Evolutionary conservation across 1,284 basidiomycete species (phyloP), one percentile per base, ranked within the genome.

Genomic region (Ustilago sp.): DNA sequence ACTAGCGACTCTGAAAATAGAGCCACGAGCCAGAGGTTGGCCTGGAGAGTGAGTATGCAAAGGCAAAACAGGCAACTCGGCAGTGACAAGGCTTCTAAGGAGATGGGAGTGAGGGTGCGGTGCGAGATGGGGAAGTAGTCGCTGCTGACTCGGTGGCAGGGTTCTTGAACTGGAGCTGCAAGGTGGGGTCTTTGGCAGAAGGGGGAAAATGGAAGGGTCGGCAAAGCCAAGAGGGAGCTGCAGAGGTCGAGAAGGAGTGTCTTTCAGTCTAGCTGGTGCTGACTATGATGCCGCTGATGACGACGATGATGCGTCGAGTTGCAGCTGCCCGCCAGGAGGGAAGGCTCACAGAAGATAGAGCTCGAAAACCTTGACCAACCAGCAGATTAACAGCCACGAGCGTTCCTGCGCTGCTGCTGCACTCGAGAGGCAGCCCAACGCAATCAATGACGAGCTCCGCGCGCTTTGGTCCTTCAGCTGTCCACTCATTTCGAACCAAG

Each of bases 301-400:
- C 59, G 59, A 60, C 59, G 59, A 60, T 60, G 48, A 52, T 60
- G 59, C 50, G 23, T 34, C 36, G 34, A 39, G 32, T 13, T 60
- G 59, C 59, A 52, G 59, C 48, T 36, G 38, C 28, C 11, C 0
- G 47, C 17, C 17, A 51, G 2, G 28, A 12, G 8, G 35, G 7
- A 19, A 53, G 15, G 17, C 31, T 39, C 34, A 13, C 32, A 23
- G 19, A 36, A 32, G 48, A 50, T 50, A 50, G 13, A 50, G 48
- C 48, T 50, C 48, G 48, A 50, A 35, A 50, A 13, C 17, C 48
- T 4, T 50, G 48, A 50, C 51, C 34, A 53, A 53, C 9, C 51
- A n/a, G 32, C 15, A 55, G 19, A 55, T n/a, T 13, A 19, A 15
- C 13, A 7, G 11, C 13, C 8, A 23, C 23, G 23, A 23, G 23